phyloP scores from a whole-genome alignment of 1,284 basidiomycete genomes.

The Testicularia cyperi region DNA sequence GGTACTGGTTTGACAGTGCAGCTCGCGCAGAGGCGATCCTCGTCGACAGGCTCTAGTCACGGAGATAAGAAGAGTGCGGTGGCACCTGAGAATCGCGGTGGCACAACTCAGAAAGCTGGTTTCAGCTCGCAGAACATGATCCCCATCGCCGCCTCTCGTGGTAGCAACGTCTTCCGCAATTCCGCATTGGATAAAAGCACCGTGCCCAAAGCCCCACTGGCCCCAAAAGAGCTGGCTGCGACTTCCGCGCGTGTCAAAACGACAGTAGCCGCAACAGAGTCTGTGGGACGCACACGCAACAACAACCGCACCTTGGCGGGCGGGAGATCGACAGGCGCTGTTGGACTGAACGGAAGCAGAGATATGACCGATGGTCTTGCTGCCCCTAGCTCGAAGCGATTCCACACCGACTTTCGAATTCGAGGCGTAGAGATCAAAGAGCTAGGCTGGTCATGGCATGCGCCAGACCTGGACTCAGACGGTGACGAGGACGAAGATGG shows the following conservation, averaged over 20 bases:
- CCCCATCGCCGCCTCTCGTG: conserved; percentile 26
- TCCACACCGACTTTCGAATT: conserved; percentile 46
- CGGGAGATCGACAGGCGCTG: no score
- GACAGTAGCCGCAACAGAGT: no score
- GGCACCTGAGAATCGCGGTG: background rate
- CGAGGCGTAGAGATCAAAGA: conserved; percentile 37
- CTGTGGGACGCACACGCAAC: no score
- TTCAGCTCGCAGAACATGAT: conserved; percentile 28
- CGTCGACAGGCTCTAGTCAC: conserved; percentile 17
- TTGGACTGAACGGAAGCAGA: background rate
- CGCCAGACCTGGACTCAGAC: background rate
- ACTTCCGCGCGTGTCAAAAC: background rate
- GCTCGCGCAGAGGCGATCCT: conserved; percentile 7
- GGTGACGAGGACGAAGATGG: conserved; percentile 3
- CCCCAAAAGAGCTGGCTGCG: no score
- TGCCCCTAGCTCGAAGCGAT: conserved; percentile 5
- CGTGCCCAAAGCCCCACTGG: no score
- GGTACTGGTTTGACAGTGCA: background rate
- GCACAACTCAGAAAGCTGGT: conserved; percentile 1
- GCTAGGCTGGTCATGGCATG: conserved; percentile 45
- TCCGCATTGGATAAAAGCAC: no score
- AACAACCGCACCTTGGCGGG: no score
- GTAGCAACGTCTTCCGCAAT: no score
- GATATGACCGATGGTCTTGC: conserved; percentile 6
- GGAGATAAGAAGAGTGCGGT: conserved; percentile 12